Percentiles rank a stretch among this genome's conserved stretches.
These are phyloP conservation scores for Ramichloridium luteum DNA, from an alignment of 2,329 filamentous ascomycete genomes.

Conservation along the genomic window DNA sequence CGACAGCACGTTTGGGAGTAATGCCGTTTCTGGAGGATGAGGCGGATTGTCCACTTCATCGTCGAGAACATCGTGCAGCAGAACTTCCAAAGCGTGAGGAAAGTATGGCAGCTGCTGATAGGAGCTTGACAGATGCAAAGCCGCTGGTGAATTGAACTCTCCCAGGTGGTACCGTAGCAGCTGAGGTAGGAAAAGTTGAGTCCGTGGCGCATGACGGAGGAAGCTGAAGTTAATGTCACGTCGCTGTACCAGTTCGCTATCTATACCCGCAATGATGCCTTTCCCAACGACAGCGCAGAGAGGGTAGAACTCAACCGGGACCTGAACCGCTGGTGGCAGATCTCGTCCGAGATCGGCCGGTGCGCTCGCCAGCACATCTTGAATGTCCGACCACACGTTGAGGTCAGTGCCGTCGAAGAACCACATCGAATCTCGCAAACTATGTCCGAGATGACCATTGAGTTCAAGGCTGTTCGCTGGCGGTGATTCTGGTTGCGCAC, in stretches of 20 bases:
- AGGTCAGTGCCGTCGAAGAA: constrained; percentile 80
- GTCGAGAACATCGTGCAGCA: constrained; percentile 86
- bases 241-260: constrained; percentile 85
- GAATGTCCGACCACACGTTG: constrained; percentile 78
- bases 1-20: constrained; percentile 40
- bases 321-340: constrained; percentile 59
- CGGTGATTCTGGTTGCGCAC: constrained; percentile 7
- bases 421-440: constrained; percentile 81
- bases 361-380: constrained; percentile 65
- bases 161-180: constrained; percentile 68
- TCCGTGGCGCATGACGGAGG: constrained; percentile 80
- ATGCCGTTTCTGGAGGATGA: constrained; percentile 32
- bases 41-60: constrained; percentile 71
- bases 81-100: constrained; percentile 78
- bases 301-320: constrained; percentile 91
- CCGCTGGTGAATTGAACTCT: constrained; percentile 64
- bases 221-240: constrained; percentile 85
- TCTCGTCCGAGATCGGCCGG: constrained; percentile 55
- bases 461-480: constrained; percentile 11
- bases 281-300: constrained; percentile 79
- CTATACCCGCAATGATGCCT: constrained; percentile 78
- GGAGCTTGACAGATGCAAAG: constrained; percentile 68
- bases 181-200: constrained; percentile 84
- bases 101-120: constrained; percentile 87
- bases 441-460: constrained; percentile 27